Base-by-base conservation (phyloP, 768 basidiomycete genomes). In the Strobilomyces echinocephalus region DNA sequence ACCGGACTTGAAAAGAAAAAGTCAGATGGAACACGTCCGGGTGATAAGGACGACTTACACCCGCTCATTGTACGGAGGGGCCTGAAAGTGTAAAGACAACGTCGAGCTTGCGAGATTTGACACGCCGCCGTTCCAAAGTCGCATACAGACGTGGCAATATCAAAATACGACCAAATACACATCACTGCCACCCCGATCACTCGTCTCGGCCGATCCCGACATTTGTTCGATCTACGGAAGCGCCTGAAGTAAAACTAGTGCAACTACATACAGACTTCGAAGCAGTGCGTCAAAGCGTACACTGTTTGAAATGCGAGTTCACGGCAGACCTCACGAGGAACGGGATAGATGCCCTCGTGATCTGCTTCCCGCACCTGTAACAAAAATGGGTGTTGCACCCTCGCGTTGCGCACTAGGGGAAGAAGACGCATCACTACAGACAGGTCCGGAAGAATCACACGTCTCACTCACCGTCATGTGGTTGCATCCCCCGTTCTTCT, bases 41-140 rank as follows among this genome's bases (percentile, higher is more conserved):
- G 12, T 36, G 44, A 48, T 5, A n/a, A 42, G 4, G 3, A 21
- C 26, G 21, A 83, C 86, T 60, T 74, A 87, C 87, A 89, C 61
- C 87, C 87, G 79, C 87, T 88, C 87, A 90, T 89, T 70, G 69
- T 80, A 70, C 69, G 55, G 55, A 33, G 54, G 60, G 50, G 58
- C 55, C 60, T 52, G 43, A 42, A 60, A 42, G 53, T 58, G 46
- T 57, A 53, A 57, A 55, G 55, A 57, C 50, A 58, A 64, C 53
- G 59, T 61, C 60, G 55, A 53, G 42, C 56, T 57, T 52, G 57
- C 36, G 39, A 59, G 48, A 49, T 45, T 57, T 54, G 52, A 57
- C 54, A 56, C 61, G 54, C 59, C 35, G 24, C 46, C 46, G 51
- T 57, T 48, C 53, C 49, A 34, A 42, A 52, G n/a, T n/a, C n/a